Conservation (phyloP, 495 filamentous ascomycete genomes). For the Penicillium desertorum region DNA sequence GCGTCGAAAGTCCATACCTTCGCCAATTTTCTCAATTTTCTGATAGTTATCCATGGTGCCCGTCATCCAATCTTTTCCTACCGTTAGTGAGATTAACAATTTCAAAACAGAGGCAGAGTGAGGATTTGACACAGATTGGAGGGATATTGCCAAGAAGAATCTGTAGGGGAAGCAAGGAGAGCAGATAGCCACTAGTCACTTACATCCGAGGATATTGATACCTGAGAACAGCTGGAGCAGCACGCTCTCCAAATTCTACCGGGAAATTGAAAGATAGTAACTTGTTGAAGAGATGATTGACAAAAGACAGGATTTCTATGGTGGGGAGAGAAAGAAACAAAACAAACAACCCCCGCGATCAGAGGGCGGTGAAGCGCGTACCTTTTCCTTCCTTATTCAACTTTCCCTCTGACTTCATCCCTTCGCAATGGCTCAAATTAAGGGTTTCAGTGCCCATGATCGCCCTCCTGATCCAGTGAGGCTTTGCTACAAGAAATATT, state of each 20-base stretch:
- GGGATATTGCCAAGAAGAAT: constrained; percentile 18
- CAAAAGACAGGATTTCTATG: constrained; percentile 17
- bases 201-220: constrained; percentile 6
- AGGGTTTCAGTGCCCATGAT: constrained; percentile 65
- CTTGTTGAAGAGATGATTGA: constrained; percentile 33
- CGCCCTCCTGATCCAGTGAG: constrained; percentile 65
- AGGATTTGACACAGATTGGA: constrained; percentile 15
- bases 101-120: constrained; percentile 1
- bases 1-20: constrained; percentile 59
- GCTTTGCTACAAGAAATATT: constrained; percentile 64
- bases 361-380: constrained; percentile 39
- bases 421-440: constrained; percentile 40
- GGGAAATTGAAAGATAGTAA: constrained; percentile 2
- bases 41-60: constrained; percentile 94
- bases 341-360: constrained; percentile 40
- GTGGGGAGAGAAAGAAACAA: constrained; percentile 32
- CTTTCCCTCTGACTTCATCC: background rate
- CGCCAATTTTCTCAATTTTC: constrained; percentile 99
- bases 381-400: constrained; percentile 11
- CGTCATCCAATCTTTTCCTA: constrained; percentile 8
- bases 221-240: constrained; percentile 8
- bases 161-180: constrained; percentile 22
- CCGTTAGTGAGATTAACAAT: constrained; percentile 11
- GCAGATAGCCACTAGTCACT: background rate
- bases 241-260: constrained; percentile 6